Evolutionary conservation across 2,329 filamentous ascomycete genomes (phyloP), one percentile per base, ranked within the genome.

Genomic region (Monilinia polystroma): DNA sequence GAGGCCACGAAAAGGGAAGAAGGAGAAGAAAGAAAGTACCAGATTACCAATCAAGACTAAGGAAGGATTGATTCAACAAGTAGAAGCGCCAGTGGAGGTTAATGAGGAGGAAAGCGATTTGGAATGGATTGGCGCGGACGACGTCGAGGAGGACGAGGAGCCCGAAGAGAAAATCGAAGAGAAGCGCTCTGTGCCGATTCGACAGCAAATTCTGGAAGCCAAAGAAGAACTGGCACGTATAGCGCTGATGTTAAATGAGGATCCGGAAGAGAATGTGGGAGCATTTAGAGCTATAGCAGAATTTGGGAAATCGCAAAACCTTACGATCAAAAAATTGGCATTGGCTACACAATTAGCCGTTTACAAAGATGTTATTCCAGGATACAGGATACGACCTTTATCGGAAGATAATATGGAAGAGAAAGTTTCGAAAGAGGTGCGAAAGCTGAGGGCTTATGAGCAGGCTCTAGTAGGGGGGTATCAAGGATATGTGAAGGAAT

Each of bases 351-450:
- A 97, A 78, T 84, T 95, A 76, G 86, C 93, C 0, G 87, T 98
- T 16, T 99, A 94, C 82, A 97, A 94, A 77, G 95, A 98, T 78
- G 86, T 97, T 57, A 98, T 99, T 68, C 95, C 95, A 0, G 95
- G 95, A 29, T 99, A 99, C 77, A 86, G 95, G 68, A 98, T 99
- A 81, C 89, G 95, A 23, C 90, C 92, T 1, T 81, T 92, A 4
- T 82, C 85, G 0, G 92, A 96, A 68, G 90, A 92, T 43, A 87
- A 89, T 55, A 83, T 89, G 75, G 85, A 85, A 67, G 89, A 89
- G 70, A 96, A 96, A 77, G 81, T 98, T 1, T 97, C 93, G 6
- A 97, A 97, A 77, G 95, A 98, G 38, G 92, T 98, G 45, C 88
- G 90, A 75, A 90, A 87, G 72, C 79, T 97, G 70, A 86, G 93